phyloP scores from a whole-genome alignment of 805 yeast genomes.

The Lipomyces starkeyi region DNA sequence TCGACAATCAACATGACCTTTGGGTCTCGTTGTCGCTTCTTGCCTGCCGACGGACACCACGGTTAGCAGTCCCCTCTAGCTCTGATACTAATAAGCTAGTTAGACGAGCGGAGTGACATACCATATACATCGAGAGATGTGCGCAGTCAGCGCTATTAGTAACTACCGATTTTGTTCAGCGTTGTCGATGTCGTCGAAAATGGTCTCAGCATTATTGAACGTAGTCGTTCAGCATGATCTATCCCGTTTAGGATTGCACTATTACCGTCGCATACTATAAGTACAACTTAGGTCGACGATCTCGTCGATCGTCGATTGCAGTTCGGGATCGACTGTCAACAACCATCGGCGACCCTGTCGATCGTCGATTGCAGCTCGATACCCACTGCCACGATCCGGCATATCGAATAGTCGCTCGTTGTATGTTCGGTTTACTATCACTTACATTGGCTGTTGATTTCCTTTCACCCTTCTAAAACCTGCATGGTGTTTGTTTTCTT shows the following conservation, averaged over 20 bases:
- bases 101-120: neutral
- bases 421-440: neutral
- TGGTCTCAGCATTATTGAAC: neutral
- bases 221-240: neutral
- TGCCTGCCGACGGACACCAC: neutral
- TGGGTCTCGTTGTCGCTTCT: neutral
- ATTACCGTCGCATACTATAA: too few relatives aligned
- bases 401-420: neutral
- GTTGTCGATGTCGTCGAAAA: neutral
- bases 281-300: neutral
- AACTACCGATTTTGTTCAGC: too few relatives aligned
- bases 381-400: neutral
- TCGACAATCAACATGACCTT: neutral
- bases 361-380: constrained; percentile 3
- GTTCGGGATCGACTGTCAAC: neutral
- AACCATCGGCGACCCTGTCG: neutral
- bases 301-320: constrained; percentile 2
- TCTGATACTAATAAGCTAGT: neutral
- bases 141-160: neutral
- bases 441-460: neutral
- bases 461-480: neutral
- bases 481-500: neutral
- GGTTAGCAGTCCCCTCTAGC: constrained; percentile 3
- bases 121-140: neutral
- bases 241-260: too few relatives aligned